phyloP scores from a whole-genome alignment of 2,329 filamentous ascomycete species.

The Diaporthe ampelina region DNA sequence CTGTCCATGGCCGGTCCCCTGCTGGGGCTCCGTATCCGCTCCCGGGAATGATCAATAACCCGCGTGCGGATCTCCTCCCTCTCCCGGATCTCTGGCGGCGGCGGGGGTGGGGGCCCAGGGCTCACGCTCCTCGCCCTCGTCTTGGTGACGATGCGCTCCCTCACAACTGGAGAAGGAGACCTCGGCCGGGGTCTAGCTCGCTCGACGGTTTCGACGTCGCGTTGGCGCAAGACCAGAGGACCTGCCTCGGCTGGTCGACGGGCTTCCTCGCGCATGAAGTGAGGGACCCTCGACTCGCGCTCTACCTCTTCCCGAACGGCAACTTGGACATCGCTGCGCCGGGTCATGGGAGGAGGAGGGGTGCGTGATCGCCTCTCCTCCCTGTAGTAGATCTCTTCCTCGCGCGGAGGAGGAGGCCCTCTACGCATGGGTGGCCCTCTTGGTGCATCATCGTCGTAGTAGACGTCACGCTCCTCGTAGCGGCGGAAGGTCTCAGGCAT shows the following conservation, averaged over 20 bases:
- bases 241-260: slow-evolving; percentile 62
- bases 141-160: slow-evolving; percentile 57
- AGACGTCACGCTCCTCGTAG: slow-evolving; percentile 63
- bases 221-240: slow-evolving; percentile 66
- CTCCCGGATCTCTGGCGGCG: slow-evolving; percentile 45
- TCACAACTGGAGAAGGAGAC: slow-evolving; percentile 58
- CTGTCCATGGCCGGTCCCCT: slow-evolving; percentile 41
- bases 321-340: slow-evolving; percentile 52
- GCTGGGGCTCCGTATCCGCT: slow-evolving; percentile 48
- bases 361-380: slow-evolving; percentile 37
- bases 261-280: slow-evolving; percentile 66
- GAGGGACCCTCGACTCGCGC: slow-evolving; percentile 59
- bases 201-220: slow-evolving; percentile 69
- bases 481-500: slow-evolving; percentile 48
- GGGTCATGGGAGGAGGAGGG: slow-evolving; percentile 38
- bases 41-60: slow-evolving; percentile 50
- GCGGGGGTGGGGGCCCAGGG: slow-evolving; percentile 47
- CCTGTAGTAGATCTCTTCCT: slow-evolving; percentile 41
- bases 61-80: slow-evolving; percentile 50
- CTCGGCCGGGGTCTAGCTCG: slow-evolving; percentile 59
- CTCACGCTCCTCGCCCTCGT: slow-evolving; percentile 59
- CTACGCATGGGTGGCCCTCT: slow-evolving; percentile 35
- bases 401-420: slow-evolving; percentile 35
- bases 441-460: slow-evolving; percentile 51
- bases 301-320: slow-evolving; percentile 60